Evolutionary conservation across 352 stramenopile species (phyloP).

Genomic region (Nothophytophthora sp.): DNA sequence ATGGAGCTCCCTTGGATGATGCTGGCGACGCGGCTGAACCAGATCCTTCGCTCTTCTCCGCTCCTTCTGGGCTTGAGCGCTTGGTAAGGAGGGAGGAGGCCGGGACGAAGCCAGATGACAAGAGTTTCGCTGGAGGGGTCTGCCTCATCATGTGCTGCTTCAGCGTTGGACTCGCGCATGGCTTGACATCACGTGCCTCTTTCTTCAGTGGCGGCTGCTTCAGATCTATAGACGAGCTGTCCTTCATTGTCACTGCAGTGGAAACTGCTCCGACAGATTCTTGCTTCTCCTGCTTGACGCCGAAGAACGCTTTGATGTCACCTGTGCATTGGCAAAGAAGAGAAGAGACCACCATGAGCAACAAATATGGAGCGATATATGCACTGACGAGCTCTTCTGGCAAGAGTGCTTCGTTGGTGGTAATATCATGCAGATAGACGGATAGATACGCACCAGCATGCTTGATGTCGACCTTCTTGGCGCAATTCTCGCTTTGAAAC

Average conservation of each 20-base stretch:
- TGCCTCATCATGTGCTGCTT: constrained; percentile 20
- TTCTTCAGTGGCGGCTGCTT: constrained; percentile 19
- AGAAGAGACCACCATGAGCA: neutral
- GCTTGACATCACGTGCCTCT: constrained; percentile 10
- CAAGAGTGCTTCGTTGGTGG: too few relatives aligned
- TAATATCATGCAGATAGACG: too few relatives aligned
- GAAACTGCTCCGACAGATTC: constrained; percentile 9
- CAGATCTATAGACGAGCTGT: too few relatives aligned
- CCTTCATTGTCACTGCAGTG: too few relatives aligned
- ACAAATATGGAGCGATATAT: neutral
- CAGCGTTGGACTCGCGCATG: neutral
- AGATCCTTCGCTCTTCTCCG: too few relatives aligned
- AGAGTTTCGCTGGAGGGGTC: too few relatives aligned
- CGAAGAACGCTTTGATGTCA: constrained; percentile 75
- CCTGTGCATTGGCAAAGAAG: constrained; percentile 20
- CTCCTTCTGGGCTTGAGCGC: constrained; percentile 5
- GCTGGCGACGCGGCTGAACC: too few relatives aligned
- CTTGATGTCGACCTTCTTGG: constrained; percentile 79
- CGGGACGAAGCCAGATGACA: constrained; percentile 39
- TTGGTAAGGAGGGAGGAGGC: constrained; percentile 57
- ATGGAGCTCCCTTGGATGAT: neutral
- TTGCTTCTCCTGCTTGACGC: constrained; percentile 36
- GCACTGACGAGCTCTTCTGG: too few relatives aligned
- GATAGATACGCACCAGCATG: constrained; percentile 47
- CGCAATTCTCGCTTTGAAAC: constrained; percentile 75